phyloP scores from a whole-genome alignment of 305 asterid species.

The Fraxinus sp. region DNA sequence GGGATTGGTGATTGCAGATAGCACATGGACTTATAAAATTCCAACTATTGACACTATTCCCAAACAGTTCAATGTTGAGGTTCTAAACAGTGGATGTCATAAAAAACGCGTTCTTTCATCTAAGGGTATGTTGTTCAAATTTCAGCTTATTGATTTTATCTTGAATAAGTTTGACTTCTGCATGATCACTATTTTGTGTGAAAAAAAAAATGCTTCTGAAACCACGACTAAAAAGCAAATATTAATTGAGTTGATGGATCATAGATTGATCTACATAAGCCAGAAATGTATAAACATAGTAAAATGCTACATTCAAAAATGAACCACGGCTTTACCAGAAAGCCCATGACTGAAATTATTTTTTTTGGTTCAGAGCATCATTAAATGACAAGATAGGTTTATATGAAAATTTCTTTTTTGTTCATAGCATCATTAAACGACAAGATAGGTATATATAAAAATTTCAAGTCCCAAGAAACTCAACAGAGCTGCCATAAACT shows the following conservation, averaged over 20 bases:
- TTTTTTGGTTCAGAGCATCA: neutral
- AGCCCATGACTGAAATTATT: neutral
- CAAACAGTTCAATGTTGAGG: constrained; percentile 52
- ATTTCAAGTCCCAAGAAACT: neutral
- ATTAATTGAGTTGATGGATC: neutral
- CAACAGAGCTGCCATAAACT: neutral
- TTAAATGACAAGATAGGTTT: neutral
- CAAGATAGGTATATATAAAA: neutral
- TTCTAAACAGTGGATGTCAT: constrained; percentile 62
- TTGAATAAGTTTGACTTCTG: neutral
- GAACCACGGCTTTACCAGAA: neutral
- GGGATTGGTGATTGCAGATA: constrained; percentile 50
- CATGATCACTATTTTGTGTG: neutral
- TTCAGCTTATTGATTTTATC: neutral
- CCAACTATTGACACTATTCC: constrained; percentile 82
- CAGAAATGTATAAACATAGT: neutral
- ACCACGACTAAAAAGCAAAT: neutral
- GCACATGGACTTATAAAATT: constrained; percentile 81
- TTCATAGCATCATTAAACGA: neutral
- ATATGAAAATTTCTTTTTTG: neutral
- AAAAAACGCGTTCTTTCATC: constrained; percentile 67
- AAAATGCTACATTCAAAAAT: neutral
- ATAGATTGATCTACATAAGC: neutral
- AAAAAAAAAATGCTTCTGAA: neutral
- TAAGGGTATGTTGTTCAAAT: constrained; percentile 45